Percentiles rank a stretch among this genome's conserved stretches.
Evolutionary conservation across 78 protist species (phyloP).

Genomic region (Protostelium mycophagum): DNA sequence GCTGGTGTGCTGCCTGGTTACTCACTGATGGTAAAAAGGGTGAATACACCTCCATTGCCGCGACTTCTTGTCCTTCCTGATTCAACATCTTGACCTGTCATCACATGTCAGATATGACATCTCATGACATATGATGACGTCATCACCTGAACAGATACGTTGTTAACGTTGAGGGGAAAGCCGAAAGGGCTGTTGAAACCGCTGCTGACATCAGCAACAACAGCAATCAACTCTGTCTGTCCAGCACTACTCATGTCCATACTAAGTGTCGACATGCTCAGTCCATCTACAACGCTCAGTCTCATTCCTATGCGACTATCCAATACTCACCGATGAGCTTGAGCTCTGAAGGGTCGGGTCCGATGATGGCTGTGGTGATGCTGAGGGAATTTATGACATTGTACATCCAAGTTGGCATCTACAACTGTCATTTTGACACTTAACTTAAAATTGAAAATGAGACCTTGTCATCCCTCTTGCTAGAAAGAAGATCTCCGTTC

Average conservation of each 20-base stretch:
- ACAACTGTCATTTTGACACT: neutral
- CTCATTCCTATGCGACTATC: too few relatives aligned
- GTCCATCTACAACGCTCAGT: neutral
- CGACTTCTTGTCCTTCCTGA: neutral
- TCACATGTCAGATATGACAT: too few relatives aligned
- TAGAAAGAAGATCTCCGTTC: too few relatives aligned
- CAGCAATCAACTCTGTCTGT: neutral
- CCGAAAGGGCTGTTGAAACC: neutral
- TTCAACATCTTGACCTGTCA: too few relatives aligned
- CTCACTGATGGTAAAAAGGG: neutral
- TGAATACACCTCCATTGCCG: neutral
- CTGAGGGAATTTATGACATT: neutral
- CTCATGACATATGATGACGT: too few relatives aligned
- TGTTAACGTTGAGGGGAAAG: neutral
- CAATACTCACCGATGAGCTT: neutral
- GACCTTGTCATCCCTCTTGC: too few relatives aligned
- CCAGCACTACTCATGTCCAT: neutral
- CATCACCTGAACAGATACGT: neutral
- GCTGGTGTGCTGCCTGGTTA: neutral
- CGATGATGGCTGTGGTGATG: neutral
- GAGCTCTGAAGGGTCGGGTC: neutral
- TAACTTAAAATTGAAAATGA: neutral
- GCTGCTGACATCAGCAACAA: neutral
- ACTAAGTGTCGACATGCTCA: neutral
- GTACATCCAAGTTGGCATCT: neutral